Evolutionary conservation across 495 filamentous ascomycete species (phyloP), one percentile per base, ranked within the genome.

Genomic region (Lichina pygmaea): DNA sequence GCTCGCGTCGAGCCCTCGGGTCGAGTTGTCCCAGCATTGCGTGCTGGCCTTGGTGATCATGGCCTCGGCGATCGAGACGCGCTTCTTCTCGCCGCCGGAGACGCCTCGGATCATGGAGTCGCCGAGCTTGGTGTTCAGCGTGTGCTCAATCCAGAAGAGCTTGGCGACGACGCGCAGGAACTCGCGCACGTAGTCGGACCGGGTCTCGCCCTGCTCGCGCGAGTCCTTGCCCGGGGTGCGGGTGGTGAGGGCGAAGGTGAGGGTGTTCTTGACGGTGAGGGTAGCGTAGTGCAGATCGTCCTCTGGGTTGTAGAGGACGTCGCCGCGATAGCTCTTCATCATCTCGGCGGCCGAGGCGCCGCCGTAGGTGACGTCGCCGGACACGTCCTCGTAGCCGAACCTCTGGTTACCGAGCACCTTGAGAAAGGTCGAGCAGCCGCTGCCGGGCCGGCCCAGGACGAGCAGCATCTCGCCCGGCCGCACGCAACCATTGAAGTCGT

Each of bases 221-320:
- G 72, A 75, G 9, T 57, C 58, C 54, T 78, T 69, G 12, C 68
- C 67, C 0, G 80, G 82, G 0, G 78, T 81, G 34, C 76, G 62
- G 1, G 71, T 73, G 43, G 71, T 71, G 17, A 81, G 61, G 8
- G 81, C 81, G 55, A 85, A 85, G 15, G 69, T 59, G 0, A 86
- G 57, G 0, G 80, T 85, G 34, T 77, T 59, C 45, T 67, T 68
- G 2, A 86, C 81, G 8, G 69, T 73, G 32, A 89, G 57, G 9
- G 75, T 78, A 8, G 78, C 70, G 49, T 80, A 83, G 56, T 84
- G 79, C 7, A 81, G 62, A 52, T 86, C 81, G 34, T 80, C 76
- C 41, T 47, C 46, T 12, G 37, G 46, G 46, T 59, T 59, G 46
- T 61, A 61, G 16, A 62, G 36, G 46, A 47, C 42, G 24, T 49